phyloP scores from a whole-genome alignment of 2,329 filamentous ascomycete species.

The Hymenoscyphus fraxineus region DNA sequence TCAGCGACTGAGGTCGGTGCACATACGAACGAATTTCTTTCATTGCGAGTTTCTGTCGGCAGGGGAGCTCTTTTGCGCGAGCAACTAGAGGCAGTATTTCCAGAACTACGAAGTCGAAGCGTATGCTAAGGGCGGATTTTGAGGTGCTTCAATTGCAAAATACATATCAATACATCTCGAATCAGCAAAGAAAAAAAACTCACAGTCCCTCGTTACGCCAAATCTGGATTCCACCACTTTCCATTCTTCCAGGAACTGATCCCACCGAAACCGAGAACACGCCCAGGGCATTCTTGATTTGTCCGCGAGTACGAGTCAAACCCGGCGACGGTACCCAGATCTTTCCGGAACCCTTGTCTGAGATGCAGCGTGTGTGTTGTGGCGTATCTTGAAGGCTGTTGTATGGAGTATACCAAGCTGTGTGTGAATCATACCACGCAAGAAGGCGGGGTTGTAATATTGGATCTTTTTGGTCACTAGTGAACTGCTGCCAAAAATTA shows the following conservation, averaged over 20 bases:
- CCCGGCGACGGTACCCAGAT: neutral
- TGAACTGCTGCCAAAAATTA: neutral
- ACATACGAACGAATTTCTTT: neutral
- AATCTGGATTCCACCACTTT: neutral
- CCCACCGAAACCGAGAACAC: neutral
- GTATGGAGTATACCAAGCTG: neutral
- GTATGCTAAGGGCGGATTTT: neutral
- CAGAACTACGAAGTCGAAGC: neutral
- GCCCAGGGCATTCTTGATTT: neutral
- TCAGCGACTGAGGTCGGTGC: neutral
- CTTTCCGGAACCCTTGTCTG: neutral
- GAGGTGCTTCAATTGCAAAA: neutral
- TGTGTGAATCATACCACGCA: neutral
- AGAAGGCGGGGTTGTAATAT: neutral
- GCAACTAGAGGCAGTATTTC: neutral
- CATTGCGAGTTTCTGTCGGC: neutral
- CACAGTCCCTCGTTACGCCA: neutral
- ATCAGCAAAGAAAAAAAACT: neutral
- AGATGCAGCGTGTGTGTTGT: neutral
- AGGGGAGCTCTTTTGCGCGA: neutral
- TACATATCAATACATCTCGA: neutral
- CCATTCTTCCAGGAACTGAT: neutral
- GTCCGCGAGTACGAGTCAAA: neutral
- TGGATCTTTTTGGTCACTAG: neutral
- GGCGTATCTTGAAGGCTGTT: neutral